phyloP scores from a whole-genome alignment of 495 filamentous ascomycete genomes.

The Ascobolus immersus region DNA sequence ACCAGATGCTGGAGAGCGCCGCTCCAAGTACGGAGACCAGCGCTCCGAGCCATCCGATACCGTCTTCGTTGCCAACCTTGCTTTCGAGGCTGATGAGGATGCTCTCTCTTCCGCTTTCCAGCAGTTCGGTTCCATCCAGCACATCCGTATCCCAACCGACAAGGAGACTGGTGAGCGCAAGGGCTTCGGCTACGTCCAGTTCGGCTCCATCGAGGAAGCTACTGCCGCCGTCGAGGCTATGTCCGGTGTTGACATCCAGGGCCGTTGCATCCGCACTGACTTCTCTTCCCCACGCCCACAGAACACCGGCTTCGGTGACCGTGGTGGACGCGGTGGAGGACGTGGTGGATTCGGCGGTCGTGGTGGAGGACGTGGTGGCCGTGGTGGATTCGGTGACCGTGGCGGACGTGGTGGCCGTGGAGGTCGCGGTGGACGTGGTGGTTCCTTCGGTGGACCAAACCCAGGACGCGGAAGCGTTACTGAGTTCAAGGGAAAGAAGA shows the following conservation, averaged over 20 bases:
- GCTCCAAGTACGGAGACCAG: slow-evolving; percentile 49
- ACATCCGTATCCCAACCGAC: slow-evolving; percentile 76
- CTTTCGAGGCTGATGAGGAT: slow-evolving; percentile 61
- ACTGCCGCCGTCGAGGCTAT: slow-evolving; percentile 47
- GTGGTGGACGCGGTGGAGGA: slow-evolving; percentile 24
- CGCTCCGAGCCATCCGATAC: slow-evolving; percentile 57
- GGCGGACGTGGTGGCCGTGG: slow-evolving; percentile 22
- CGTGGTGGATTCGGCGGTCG: slow-evolving; percentile 28
- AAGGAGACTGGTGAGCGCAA: slow-evolving; percentile 53
- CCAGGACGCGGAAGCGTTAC: too few relatives aligned
- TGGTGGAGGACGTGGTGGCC: slow-evolving; percentile 19
- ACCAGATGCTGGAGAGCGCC: slow-evolving; percentile 36
- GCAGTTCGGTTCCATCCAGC: slow-evolving; percentile 39
- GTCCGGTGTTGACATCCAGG: slow-evolving; percentile 49
- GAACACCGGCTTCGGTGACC: slow-evolving; percentile 26
- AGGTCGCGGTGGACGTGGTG: slow-evolving; percentile 24
- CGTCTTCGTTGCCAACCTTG: slow-evolving; percentile 79
- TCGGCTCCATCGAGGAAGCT: slow-evolving; percentile 61
- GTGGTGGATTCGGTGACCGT: slow-evolving; percentile 15
- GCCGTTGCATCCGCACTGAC: slow-evolving; percentile 68
- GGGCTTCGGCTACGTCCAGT: slow-evolving; percentile 87
- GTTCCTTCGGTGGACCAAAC: slow-evolving; percentile 21
- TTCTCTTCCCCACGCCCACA: slow-evolving; percentile 52
- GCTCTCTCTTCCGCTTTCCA: slow-evolving; percentile 49
- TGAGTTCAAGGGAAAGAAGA: too few relatives aligned